phyloP scores from a whole-genome alignment of 768 basidiomycete species.

The Dioszegia aurantiaca region DNA sequence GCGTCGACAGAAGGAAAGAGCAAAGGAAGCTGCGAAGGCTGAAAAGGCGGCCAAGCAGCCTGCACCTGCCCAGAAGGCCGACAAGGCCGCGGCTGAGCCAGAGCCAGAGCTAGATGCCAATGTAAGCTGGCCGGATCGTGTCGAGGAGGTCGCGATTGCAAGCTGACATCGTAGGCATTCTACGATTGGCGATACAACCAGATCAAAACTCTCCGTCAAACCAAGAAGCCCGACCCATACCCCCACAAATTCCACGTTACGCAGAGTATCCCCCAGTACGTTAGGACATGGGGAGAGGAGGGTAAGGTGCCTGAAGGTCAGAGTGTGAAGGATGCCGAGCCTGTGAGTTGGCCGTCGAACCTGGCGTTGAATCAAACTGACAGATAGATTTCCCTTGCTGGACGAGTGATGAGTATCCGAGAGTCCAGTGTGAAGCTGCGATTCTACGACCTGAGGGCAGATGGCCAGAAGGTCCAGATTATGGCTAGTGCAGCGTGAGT shows the following conservation, averaged over 20 bases:
- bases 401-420: slow-evolving; percentile 87
- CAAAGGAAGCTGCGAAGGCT: slow-evolving; percentile 70
- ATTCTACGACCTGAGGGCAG: slow-evolving; percentile 92
- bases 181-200: slow-evolving; percentile 86
- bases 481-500: slow-evolving; percentile 81
- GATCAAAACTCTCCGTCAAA: slow-evolving; percentile 78
- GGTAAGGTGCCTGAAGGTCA: slow-evolving; percentile 67
- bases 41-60: slow-evolving; percentile 60
- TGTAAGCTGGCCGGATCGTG: slow-evolving; percentile 58
- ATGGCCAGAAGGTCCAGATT: slow-evolving; percentile 90
- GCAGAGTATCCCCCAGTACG: slow-evolving; percentile 68
- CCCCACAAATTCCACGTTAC: slow-evolving; percentile 98
- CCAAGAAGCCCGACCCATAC: slow-evolving; percentile 86
- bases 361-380: background rate
- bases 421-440: slow-evolving; percentile 74
- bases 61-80: slow-evolving; percentile 43
- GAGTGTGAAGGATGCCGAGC: slow-evolving; percentile 60
- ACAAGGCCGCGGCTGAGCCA: slow-evolving; percentile 41
- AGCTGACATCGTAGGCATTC: slow-evolving; percentile 70
- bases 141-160: background rate
- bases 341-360: slow-evolving; percentile 22
- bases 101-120: slow-evolving; percentile 89
- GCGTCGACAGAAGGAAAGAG: slow-evolving; percentile 81
- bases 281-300: slow-evolving; percentile 69
- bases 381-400: slow-evolving; percentile 64